A percentile compares a stretch with the other conserved stretches of the same genome.
phyloP scores from a whole-genome alignment of 2,329 filamentous ascomycete genomes.

The Pyricularia pennisetigena region DNA sequence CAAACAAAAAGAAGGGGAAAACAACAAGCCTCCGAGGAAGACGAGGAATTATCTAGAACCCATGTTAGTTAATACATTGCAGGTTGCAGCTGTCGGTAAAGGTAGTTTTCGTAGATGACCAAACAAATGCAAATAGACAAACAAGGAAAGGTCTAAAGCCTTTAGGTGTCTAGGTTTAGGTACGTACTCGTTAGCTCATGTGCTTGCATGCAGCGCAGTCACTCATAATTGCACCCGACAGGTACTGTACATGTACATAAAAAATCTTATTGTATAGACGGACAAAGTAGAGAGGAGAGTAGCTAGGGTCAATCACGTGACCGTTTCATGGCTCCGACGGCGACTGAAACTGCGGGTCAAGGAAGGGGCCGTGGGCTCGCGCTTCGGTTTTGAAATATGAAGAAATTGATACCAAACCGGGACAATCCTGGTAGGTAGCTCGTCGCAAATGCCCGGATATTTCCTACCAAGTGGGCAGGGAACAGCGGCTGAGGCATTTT shows the following conservation, averaged over 20 bases:
- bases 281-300: neutral
- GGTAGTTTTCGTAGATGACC: no score
- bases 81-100: neutral
- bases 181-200: no score
- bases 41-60: neutral
- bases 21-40: neutral
- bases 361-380: neutral
- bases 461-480: neutral
- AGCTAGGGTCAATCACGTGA: constrained; percentile 1
- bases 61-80: neutral
- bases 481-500: constrained; percentile 4
- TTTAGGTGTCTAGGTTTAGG: no score
- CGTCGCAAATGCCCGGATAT: neutral
- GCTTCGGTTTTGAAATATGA: neutral
- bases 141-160: no score
- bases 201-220: no score
- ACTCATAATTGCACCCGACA: no score
- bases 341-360: constrained; percentile 4
- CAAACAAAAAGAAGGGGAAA: neutral
- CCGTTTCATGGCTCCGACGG: constrained; percentile 2
- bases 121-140: no score
- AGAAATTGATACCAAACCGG: neutral
- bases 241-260: neutral
- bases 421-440: neutral
- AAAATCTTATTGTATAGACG: neutral